phyloP scores from a whole-genome alignment of 306 rosid genomes.

The Pyrus communis region DNA sequence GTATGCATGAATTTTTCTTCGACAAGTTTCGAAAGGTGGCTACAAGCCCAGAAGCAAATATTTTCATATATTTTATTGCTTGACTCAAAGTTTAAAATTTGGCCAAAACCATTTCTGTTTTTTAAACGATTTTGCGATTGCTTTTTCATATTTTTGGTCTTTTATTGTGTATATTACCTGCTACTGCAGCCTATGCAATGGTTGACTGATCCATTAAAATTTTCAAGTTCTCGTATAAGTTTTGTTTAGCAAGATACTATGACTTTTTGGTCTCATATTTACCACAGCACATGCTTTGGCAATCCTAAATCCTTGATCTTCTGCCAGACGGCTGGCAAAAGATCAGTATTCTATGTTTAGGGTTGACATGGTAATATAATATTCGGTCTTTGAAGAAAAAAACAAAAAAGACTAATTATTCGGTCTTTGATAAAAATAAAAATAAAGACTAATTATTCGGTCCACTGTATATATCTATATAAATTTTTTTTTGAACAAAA shows the following conservation, averaged over 20 bases:
- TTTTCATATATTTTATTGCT: not conserved
- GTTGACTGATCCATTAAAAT: not conserved
- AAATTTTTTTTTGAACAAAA: no score
- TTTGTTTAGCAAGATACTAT: not conserved
- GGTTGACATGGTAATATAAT: no score
- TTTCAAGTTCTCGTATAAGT: not conserved
- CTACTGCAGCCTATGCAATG: not conserved
- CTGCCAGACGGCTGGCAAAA: no score
- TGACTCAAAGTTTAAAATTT: not conserved
- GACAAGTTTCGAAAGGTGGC: not conserved
- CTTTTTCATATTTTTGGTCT: not conserved
- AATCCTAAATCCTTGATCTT: no score
- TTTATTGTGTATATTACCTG: not conserved
- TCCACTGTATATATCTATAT: no score
- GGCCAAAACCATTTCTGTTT: not conserved
- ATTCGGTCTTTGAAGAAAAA: no score
- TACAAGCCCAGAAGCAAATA: not conserved
- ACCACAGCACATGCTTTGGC: not conserved
- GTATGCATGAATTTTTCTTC: not conserved
- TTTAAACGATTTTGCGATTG: not conserved
- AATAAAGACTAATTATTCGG: no score
- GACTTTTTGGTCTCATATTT: not conserved
- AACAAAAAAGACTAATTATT: no score
- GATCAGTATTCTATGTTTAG: no score
- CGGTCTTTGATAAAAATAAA: no score